Evolutionary conservation across 352 stramenopile species (phyloP), one percentile per base, ranked within the genome.

Genomic region (Elongisporangium undulatum): DNA sequence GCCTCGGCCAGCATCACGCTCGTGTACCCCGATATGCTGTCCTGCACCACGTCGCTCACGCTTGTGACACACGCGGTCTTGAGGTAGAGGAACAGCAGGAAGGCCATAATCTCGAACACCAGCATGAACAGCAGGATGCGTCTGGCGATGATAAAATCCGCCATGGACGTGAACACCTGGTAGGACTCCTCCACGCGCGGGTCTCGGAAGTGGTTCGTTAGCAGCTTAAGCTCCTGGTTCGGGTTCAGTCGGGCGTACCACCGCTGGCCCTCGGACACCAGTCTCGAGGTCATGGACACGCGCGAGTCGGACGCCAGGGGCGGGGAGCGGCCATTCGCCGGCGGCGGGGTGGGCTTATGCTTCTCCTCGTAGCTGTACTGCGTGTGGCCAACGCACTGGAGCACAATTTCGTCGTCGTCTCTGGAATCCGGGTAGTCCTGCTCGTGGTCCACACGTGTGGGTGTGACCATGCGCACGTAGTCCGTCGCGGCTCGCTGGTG

Each of bases 151-250:
- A 77, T 69, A 55, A 94, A 82, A 55, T 88, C 80, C 51, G 68
- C 67, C 49, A 71, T 90, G n/a, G 82, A 94, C 34, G 79, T 86
- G 61, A 89, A 85, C 3, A 94, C 61, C 55, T 94, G 84, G 58
- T 91, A 94, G 49, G 82, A 90, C 52, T 90, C 77, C 64, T 94
- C 84, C 48, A 87, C 66, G 17, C 79, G 68, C 29, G 80, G 67
- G 64, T 92, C 81, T 24, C 72, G 77, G 58, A 94, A 94, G 53
- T 77, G 67, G 61, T 94, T 92, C 53, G 75, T 88, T 21, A 85
- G 51, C 17, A 75, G 64, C 19, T 79, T 73, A 39, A 91, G 62
- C 45, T 89, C 77, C 12, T 76, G 66, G 4, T 68, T 61, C 53
- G 76, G 80, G 56, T 88, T 72, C 66, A 88, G 75, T 19, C 82